Percentiles rank a stretch among this genome's conserved stretches.
Conservation (phyloP, 352 stramenopile genomes). For the Pythium vanterpoolii region DNA sequence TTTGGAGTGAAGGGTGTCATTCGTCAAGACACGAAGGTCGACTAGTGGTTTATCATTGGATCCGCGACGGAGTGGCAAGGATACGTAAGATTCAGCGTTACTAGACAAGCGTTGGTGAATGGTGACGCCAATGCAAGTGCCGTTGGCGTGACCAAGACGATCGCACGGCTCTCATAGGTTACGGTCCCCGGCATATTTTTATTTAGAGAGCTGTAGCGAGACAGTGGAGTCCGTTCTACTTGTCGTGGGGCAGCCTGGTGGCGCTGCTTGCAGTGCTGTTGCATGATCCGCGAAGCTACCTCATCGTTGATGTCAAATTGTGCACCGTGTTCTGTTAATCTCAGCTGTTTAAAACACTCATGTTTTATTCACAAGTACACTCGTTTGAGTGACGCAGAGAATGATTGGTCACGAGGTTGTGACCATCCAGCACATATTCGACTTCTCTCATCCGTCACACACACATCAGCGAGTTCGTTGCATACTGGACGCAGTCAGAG, state of each 20-base stretch:
- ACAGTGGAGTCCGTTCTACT: neutral
- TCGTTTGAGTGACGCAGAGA: neutral
- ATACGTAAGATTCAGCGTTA: too few relatives aligned
- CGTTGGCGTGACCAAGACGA: conserved; percentile 15
- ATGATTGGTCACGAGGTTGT: neutral
- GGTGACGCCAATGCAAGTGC: conserved; percentile 21
- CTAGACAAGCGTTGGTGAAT: too few relatives aligned
- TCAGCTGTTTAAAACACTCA: conserved; percentile 1
- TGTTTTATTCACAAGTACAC: neutral
- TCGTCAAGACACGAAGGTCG: conserved; percentile 37
- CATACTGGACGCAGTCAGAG: neutral
- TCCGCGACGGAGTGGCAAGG: conserved; percentile 24
- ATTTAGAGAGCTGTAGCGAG: neutral
- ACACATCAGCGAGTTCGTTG: neutral
- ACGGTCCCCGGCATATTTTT: too few relatives aligned
- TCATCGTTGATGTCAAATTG: neutral
- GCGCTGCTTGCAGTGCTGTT: neutral
- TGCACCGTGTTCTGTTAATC: conserved; percentile 3
- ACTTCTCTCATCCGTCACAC: neutral
- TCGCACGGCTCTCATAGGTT: conserved; percentile 29
- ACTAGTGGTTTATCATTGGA: conserved; percentile 58
- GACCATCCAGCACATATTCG: neutral
- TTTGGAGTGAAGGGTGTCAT: conserved; percentile 88
- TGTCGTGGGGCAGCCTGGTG: neutral
- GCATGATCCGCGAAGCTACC: neutral